Evolutionary conservation across 176 grass and related monocot genomes (phyloP).

Genomic region (Poa pratensis): DNA sequence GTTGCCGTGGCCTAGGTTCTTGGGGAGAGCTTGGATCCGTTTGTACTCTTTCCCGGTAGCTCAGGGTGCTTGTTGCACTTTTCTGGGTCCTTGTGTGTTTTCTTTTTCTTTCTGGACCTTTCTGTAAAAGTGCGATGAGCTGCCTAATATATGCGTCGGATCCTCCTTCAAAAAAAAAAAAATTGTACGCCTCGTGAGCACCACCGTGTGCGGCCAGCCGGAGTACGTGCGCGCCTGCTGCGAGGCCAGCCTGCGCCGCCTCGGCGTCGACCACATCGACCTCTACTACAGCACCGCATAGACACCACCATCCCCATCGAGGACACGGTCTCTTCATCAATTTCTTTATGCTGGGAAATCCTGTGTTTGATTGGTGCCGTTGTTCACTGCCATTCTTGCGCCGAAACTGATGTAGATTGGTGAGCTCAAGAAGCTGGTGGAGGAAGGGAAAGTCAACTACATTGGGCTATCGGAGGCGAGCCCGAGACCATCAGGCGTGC

Average conservation of each 20-base stretch:
- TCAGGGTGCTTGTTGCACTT: too few relatives aligned
- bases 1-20: too few relatives aligned
- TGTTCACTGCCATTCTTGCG: background rate
- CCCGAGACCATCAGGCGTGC: conserved; percentile 75
- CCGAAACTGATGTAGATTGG: conserved; percentile 47
- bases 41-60: too few relatives aligned
- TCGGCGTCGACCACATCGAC: conserved; percentile 67
- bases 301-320: conserved; percentile 68
- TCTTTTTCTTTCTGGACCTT: too few relatives aligned
- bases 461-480: conserved; percentile 85
- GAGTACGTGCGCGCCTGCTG: conserved; percentile 74
- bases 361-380: background rate
- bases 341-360: background rate
- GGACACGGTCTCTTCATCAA: conserved; percentile 54
- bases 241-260: conserved; percentile 71
- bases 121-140: too few relatives aligned
- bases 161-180: too few relatives aligned
- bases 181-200: too few relatives aligned
- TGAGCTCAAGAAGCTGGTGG: conserved; percentile 85
- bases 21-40: too few relatives aligned
- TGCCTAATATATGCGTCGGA: too few relatives aligned
- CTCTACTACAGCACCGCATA: conserved; percentile 78
- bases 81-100: too few relatives aligned
- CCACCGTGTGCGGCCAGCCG: conserved; percentile 47
- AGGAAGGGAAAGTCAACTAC: conserved; percentile 84